phyloP scores from a whole-genome alignment of 371 early-diverging fungal species.

The Haplosporangium sp. region DNA sequence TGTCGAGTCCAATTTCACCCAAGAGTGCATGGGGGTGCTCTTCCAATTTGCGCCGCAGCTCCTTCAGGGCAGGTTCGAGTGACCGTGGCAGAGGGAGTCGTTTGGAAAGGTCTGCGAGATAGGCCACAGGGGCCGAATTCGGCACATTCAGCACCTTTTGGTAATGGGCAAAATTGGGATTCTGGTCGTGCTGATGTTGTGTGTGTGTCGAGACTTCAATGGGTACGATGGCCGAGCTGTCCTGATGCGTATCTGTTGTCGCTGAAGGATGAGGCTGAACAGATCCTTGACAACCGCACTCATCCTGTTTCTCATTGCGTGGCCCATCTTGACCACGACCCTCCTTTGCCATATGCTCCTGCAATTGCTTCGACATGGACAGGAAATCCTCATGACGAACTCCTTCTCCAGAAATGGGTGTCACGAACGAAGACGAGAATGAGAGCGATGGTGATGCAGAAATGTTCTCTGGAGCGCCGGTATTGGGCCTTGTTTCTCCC shows the following conservation, averaged over 20 bases:
- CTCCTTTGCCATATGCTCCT: conserved; percentile 41
- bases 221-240: background rate
- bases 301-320: background rate
- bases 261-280: background rate
- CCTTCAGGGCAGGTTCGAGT: conserved; percentile 34
- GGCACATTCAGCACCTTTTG: conserved; percentile 28
- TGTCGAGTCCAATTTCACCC: conserved; percentile 92
- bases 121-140: conserved; percentile 16
- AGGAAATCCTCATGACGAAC: conserved; percentile 29
- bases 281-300: background rate
- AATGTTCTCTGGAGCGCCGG: background rate
- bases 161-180: conserved; percentile 21
- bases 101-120: conserved; percentile 12
- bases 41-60: conserved; percentile 48
- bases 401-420: conserved; percentile 18
- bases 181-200: background rate
- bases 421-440: conserved; percentile 25
- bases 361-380: conserved; percentile 49
- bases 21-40: conserved; percentile 68
- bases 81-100: conserved; percentile 24
- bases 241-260: background rate
- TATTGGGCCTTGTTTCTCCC: background rate
- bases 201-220: background rate
- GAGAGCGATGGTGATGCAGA: conserved; percentile 17
- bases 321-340: background rate